These are phyloP conservation scores for Oryza rufipogon DNA, from an alignment of 176 grass and related monocot genomes.

Conservation along the genomic window DNA sequence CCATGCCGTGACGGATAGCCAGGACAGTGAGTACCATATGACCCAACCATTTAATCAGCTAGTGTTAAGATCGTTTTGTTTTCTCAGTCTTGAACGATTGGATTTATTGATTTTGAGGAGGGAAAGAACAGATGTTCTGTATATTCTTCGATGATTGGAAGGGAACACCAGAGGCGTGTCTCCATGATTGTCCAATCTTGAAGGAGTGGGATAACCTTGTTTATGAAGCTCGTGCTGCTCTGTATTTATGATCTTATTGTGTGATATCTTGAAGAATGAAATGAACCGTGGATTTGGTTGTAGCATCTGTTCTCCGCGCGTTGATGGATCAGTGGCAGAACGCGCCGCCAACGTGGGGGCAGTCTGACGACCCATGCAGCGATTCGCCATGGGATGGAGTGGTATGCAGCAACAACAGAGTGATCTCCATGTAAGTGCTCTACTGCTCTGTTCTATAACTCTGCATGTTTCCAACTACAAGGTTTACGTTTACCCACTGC, in stretches of 20 bases:
- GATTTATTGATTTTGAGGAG: not conserved
- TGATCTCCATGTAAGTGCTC: slow-evolving; percentile 67
- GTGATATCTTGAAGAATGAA: not conserved
- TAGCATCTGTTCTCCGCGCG: slow-evolving; percentile 70
- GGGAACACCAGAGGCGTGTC: not conserved
- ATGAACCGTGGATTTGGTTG: slow-evolving; percentile 8
- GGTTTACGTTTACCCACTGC: not conserved
- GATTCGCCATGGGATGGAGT: slow-evolving; percentile 80
- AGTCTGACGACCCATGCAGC: slow-evolving; percentile 78
- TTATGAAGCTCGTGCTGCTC: slow-evolving; percentile 5
- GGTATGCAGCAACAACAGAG: slow-evolving; percentile 53
- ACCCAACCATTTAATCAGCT: not conserved
- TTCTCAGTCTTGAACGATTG: not conserved
- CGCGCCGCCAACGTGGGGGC: slow-evolving; percentile 72
- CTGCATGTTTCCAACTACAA: not conserved
- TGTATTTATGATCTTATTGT: not conserved
- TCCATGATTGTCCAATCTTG: slow-evolving; percentile 9
- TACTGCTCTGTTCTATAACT: not conserved
- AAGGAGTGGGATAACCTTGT: not conserved
- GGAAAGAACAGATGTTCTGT: not conserved
- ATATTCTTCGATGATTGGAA: not conserved
- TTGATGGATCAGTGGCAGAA: slow-evolving; percentile 78
- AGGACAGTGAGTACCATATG: slow-evolving; percentile 71
- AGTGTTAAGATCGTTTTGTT: not conserved
- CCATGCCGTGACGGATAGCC: slow-evolving; percentile 47